These are phyloP conservation scores for Colletotrichum navitas DNA, from an alignment of 2,329 filamentous ascomycete species.

Conservation along the genomic window DNA sequence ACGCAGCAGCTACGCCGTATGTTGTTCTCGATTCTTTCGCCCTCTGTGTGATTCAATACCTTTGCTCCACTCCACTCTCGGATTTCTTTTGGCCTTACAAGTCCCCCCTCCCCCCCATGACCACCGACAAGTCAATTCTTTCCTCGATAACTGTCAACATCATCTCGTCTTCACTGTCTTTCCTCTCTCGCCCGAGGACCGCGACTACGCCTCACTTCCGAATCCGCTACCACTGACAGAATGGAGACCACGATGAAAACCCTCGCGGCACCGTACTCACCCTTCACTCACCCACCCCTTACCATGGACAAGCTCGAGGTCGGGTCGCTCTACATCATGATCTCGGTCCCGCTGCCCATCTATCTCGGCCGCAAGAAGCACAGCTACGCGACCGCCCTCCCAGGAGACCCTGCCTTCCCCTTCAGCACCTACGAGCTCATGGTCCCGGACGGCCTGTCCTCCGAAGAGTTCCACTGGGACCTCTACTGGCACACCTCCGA, in stretches of 20 bases:
- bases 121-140: neutral
- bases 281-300: conserved; percentile 18
- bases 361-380: conserved; percentile 25
- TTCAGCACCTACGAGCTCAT: conserved; percentile 42
- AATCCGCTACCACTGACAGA: neutral
- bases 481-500: conserved; percentile 50
- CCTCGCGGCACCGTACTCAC: conserved; percentile 18
- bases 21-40: neutral
- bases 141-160: neutral
- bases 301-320: conserved; percentile 19
- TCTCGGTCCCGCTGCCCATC: conserved; percentile 38
- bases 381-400: conserved; percentile 16
- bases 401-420: conserved; percentile 39
- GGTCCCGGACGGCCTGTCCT: conserved; percentile 42
- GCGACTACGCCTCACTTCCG: neutral
- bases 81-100: neutral
- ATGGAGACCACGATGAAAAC: neutral
- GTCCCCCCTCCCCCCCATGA: neutral
- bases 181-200: neutral
- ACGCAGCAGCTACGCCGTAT: neutral
- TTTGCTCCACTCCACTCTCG: neutral
- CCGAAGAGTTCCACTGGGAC: conserved; percentile 54
- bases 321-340: conserved; percentile 40
- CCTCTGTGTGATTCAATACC: neutral
- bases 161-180: neutral